Conservation (phyloP, 371 early-diverging fungal species). For the Capillidium rhysosporum region DNA sequence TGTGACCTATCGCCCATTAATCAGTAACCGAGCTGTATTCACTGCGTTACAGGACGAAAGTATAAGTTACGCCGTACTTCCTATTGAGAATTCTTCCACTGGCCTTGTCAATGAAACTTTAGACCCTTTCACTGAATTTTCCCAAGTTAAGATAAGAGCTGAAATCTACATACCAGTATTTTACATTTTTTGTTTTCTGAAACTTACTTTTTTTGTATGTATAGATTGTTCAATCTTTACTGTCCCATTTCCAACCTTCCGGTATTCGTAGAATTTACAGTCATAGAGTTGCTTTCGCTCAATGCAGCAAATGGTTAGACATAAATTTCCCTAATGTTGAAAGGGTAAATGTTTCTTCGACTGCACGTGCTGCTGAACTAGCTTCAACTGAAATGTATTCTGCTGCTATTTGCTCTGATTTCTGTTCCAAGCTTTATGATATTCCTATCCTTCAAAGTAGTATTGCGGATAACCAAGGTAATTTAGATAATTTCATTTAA, state of each 20-base stretch:
- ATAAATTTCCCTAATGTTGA: slow-evolving; percentile 45
- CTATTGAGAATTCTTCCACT: slow-evolving; percentile 84
- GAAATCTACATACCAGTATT: slow-evolving; percentile 37
- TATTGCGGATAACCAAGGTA: slow-evolving; percentile 43
- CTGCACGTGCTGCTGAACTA: slow-evolving; percentile 73
- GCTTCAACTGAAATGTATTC: slow-evolving; percentile 57
- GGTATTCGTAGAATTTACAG: slow-evolving; percentile 50
- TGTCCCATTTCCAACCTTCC: background rate
- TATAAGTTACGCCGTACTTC: slow-evolving; percentile 76
- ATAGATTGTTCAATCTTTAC: slow-evolving; percentile 5
- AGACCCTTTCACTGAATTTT: slow-evolving; percentile 43
- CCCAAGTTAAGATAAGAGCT: slow-evolving; percentile 30
- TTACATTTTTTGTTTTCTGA: background rate
- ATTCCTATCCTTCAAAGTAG: slow-evolving; percentile 47
- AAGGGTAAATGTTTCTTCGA: slow-evolving; percentile 56
- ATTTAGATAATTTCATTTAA: background rate
- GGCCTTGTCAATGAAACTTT: slow-evolving; percentile 71
- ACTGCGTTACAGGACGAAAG: slow-evolving; percentile 54
- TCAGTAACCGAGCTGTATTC: slow-evolving; percentile 54
- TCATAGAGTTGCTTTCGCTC: slow-evolving; percentile 84
- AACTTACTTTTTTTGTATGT: background rate
- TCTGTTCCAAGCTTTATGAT: slow-evolving; percentile 65
- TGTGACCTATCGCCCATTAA: slow-evolving; percentile 44
- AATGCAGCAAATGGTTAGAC: slow-evolving; percentile 57
- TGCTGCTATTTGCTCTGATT: slow-evolving; percentile 65